Evolutionary conservation across 306 rosid genomes (phyloP), one percentile per base, ranked within the genome.

Genomic region (Bauhinia variegata): DNA sequence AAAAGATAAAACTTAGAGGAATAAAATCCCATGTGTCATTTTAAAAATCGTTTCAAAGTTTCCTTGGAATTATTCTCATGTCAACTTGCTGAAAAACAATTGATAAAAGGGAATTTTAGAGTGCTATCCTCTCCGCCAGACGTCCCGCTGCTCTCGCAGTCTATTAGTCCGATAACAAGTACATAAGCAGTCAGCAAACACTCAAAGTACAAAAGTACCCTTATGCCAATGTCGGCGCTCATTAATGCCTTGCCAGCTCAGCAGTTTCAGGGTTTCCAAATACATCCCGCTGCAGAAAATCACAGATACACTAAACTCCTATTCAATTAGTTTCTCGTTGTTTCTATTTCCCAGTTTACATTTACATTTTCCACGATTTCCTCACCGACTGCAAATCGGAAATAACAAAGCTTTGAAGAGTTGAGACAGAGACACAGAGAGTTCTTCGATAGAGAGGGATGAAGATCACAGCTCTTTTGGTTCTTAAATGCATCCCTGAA

Each of bases 391-490:
- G 10, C 50, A 46, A 63, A 44, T 32, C 28, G 36, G 14, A 30
- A 17, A 33, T 7, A 42, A 33, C 17, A 3, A 46, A 46, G 31
- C 23, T 43, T 28, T 7, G 28, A 5, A 52, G 13, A 52, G 65
- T n/a, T 18, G 17, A 16, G 17, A 36, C 28, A 65, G 50, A 36
- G 57, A 23, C 28, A 2, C 28, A 38, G 60, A 39, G 65, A 49
- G 61, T 47, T 32, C 13, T 23, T 2, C 28, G 53, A 44, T 31
- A 48, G 72, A 28, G 44, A 30, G 30, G 65, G 52, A 95, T 95
- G 99, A 95, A 90, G 97, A 83, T 95, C 95, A 90, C 97, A 14
- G 85, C 95, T 57, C 32, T 95, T 68, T 50, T 90, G 88, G 95
- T 95, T 36, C 80, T 95, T 18, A 95, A 95, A 81, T 95, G 89